Base-by-base conservation (phyloP, 495 filamentous ascomycete species). In the Xylaria grammica region DNA sequence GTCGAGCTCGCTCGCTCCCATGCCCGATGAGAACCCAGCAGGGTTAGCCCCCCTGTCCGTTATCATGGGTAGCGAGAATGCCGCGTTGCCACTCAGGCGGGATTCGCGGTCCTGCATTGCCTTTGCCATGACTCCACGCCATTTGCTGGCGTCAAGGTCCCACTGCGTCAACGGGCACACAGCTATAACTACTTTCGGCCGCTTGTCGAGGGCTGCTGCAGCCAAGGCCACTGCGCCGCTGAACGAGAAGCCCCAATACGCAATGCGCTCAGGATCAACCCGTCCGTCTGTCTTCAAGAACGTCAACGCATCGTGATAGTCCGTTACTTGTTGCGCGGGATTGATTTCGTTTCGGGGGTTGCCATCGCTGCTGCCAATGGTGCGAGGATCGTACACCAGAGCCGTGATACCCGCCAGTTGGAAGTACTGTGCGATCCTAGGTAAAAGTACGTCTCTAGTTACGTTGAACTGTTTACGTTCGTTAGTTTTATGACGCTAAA, bases 191-290 rank as follows among this genome's bases (percentile, higher is more conserved):
- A 11, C 22, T 24, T 15, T 22, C 4, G 34, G n/a, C 1, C 58
- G 27, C 3, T 9, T 54, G 13, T 67, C 58, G 13, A 67, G 20
- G 0, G 65, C 65, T 0, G 49, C 62, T 17, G 63, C 60, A 24
- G 0, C 4, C 34, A 29, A 19, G 38, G 32, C 34, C n/a, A 72
- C 65, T 3, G 26, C 40, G n/a, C 40, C 78, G 6, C 71, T 75
- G 55, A 79, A 71, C 5, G 85, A 82, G 32, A 85, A 69, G 2
- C 80, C 78, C 73, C 79, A 87, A 72, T 85, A 82, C 0, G 54
- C 22, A 3, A 84, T 69, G 8, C 81, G 75, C 1, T n/a, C 0
- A 1, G 64, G 7, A 46, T 81, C 75, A 1, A 82, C 76, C 19
- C 45, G 60, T 0, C 75, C 65, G 15, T 42, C 4, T 66, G 69